Conservation (phyloP, 2,329 filamentous ascomycete species). For the Xylaria sp. region DNA sequence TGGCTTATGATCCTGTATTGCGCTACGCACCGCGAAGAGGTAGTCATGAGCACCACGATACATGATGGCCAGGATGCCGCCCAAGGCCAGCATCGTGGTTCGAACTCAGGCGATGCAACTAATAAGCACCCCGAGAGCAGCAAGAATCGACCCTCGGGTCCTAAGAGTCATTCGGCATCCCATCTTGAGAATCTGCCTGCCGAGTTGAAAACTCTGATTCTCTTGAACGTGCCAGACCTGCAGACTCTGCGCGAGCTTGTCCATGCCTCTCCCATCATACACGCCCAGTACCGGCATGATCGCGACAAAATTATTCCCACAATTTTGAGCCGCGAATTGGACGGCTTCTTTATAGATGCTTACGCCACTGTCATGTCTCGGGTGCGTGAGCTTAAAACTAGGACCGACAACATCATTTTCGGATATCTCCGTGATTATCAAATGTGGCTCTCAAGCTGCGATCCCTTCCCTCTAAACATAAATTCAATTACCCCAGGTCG, state of each 20-base stretch:
- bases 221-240: constrained; percentile 29
- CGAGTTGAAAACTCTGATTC: constrained; percentile 17
- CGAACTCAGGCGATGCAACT: background rate
- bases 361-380: constrained; percentile 29
- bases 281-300: constrained; percentile 27
- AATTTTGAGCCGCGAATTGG: constrained; percentile 27
- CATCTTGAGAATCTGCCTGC: constrained; percentile 17
- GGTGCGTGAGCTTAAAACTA: constrained; percentile 8
- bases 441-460: background rate
- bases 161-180: background rate
- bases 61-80: background rate
- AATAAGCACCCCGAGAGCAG: background rate
- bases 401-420: background rate
- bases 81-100: background rate
- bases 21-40: too few species aligned
- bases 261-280: constrained; percentile 30
- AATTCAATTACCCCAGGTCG: background rate
- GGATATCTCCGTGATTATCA: background rate
- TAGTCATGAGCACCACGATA: background rate
- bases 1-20: too few species aligned
- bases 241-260: constrained; percentile 23
- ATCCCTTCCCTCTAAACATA: background rate
- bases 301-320: constrained; percentile 28
- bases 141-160: background rate
- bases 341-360: constrained; percentile 31